Evolutionary conservation across 2,329 filamentous ascomycete genomes (phyloP), one percentile per base, ranked within the genome.

Genomic region (Colletotrichum sp.): DNA sequence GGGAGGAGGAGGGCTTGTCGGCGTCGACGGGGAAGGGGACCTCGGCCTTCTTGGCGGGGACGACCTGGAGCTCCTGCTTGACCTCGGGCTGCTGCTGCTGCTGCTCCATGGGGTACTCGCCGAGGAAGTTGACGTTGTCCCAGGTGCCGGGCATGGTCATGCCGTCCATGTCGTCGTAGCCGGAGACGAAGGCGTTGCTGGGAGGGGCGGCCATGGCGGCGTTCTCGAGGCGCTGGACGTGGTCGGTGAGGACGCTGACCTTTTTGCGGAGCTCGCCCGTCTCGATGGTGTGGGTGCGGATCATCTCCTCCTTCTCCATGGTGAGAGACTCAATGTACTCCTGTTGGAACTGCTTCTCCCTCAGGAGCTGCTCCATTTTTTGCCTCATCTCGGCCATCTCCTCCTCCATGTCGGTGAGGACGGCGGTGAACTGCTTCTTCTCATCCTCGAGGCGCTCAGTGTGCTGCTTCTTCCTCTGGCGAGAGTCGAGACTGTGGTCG

Each of bases 381-480:
- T 92, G 84, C 80, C 93, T 92, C 80, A 96, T 89, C 74, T 91
- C 89, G 69, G 88, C 87, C 78, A 98, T 87, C 79, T 95, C 93
- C 74, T 97, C 94, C 82, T 98, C 95, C 82, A 98, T 89, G 71
- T 93, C 91, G 79, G 87, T 91, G 82, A 98, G 94, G 82, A 94
- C 87, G 80, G 91, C 91, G 71, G 93, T 94, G 88, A 92, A 97
- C 75, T 94, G 92, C 89, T 98, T 98, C 90, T 98, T 98, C 88
- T 98, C 96, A 84, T 97, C 94, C 85, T 98, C 97, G 61, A 98
- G 92, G 80, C 97, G 93, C 87, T 98, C 97, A 39, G 97, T 98
- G 87, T 98, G 96, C 87, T 95, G 94, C 91, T 98, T 98, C 91
- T 98, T 99, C 80, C 97, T 93, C 86, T 98, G 96, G 79, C 97